Conservation (phyloP, 768 basidiomycete species). For the Botryobasidium botryosum region DNA sequence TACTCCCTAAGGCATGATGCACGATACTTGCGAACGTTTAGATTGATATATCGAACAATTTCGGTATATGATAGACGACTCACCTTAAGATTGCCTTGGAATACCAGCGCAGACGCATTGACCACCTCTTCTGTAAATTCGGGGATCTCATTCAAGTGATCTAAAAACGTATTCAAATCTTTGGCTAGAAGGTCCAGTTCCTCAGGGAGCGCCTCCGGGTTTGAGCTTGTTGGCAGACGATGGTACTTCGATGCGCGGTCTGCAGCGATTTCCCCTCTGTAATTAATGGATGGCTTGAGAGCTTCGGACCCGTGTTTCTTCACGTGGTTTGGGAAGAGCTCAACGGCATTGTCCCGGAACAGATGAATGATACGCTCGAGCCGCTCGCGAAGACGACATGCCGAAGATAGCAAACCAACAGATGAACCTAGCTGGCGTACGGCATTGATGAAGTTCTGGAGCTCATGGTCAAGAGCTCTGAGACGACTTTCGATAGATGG, state of each 20-base stretch:
- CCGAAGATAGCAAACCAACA: slow-evolving; percentile 57
- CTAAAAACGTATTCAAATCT: slow-evolving; percentile 51
- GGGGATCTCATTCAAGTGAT: slow-evolving; percentile 61
- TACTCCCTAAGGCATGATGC: too few relatives aligned
- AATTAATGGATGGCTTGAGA: slow-evolving; percentile 5
- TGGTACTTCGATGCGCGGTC: neutral
- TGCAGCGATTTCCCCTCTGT: neutral
- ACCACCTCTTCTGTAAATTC: slow-evolving; percentile 52
- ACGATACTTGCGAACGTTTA: too few relatives aligned
- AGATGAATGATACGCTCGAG: slow-evolving; percentile 51
- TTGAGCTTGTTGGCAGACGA: neutral
- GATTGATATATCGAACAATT: too few relatives aligned
- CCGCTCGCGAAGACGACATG: slow-evolving; percentile 51
- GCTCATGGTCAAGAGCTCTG: slow-evolving; percentile 50
- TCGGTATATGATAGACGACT: too few relatives aligned
- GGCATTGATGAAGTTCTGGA: slow-evolving; percentile 61
- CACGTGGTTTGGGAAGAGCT: slow-evolving; percentile 53
- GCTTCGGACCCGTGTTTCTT: slow-evolving; percentile 22
- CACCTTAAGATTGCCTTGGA: slow-evolving; percentile 58
- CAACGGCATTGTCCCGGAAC: slow-evolving; percentile 59
- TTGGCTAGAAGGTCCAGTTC: slow-evolving; percentile 44
- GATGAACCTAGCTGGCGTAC: slow-evolving; percentile 62
- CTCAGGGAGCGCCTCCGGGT: slow-evolving; percentile 47
- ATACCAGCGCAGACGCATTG: slow-evolving; percentile 46
- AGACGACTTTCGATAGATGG: slow-evolving; percentile 27